These are phyloP conservation scores for Cryphonectria naterciae DNA, from an alignment of 2,329 filamentous ascomycete genomes.

Conservation along the genomic window DNA sequence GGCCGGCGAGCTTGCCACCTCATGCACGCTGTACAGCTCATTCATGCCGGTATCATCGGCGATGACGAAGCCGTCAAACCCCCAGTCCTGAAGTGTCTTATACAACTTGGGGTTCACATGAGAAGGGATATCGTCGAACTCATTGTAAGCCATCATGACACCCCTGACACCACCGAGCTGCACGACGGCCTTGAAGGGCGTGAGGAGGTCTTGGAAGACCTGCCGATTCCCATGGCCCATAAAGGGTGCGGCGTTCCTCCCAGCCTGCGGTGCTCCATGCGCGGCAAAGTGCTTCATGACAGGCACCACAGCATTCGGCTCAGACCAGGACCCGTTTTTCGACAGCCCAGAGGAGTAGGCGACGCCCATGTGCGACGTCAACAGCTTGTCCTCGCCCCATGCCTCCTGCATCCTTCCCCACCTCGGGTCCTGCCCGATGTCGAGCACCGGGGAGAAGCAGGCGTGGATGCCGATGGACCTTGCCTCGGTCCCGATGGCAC, in stretches of 20 bases:
- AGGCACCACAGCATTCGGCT: slow-evolving; percentile 47
- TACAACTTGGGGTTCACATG: slow-evolving; percentile 46
- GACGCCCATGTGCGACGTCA: slow-evolving; percentile 50
- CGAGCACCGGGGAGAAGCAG: slow-evolving; percentile 48
- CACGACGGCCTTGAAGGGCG: slow-evolving; percentile 48
- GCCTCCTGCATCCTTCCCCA: slow-evolving; percentile 51
- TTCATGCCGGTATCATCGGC: slow-evolving; percentile 47
- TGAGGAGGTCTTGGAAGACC: slow-evolving; percentile 46
- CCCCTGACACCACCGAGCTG: slow-evolving; percentile 47
- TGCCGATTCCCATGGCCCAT: slow-evolving; percentile 49
- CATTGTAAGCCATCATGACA: slow-evolving; percentile 51
- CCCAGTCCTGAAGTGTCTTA: slow-evolving; percentile 43
- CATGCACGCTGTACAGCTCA: slow-evolving; percentile 41
- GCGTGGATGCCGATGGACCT: slow-evolving; percentile 50
- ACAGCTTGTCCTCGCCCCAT: slow-evolving; percentile 51
- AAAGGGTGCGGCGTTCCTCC: slow-evolving; percentile 48
- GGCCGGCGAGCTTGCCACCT: slow-evolving; percentile 43
- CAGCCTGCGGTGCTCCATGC: slow-evolving; percentile 47
- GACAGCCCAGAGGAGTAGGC: slow-evolving; percentile 48
- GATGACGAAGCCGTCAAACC: slow-evolving; percentile 46
- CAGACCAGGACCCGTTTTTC: slow-evolving; percentile 48
- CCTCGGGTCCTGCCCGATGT: slow-evolving; percentile 48
- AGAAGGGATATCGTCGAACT: slow-evolving; percentile 46
- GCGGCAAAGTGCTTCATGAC: slow-evolving; percentile 53
- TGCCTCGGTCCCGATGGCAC: slow-evolving; percentile 48